Evolutionary conservation across 805 yeast genomes (phyloP), one percentile per base, ranked within the genome.

Genomic region (Candida xiaguanensis): DNA sequence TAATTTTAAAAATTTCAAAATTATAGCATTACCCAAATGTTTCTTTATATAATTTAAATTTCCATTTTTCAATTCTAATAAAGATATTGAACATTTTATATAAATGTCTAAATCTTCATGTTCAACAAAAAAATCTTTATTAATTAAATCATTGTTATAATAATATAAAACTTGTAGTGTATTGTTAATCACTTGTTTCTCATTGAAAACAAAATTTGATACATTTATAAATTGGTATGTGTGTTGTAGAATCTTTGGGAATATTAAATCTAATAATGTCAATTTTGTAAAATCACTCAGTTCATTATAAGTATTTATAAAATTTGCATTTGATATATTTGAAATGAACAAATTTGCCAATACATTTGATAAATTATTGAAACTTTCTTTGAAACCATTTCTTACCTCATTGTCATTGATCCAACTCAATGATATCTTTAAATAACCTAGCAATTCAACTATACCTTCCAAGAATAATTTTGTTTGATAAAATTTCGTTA

Each of bases 391-490:
- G 30, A 60, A 46, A 39, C 43, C 39, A 12, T 18, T 32, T 18
- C 36, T 24, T 11, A 34, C 23, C 11, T 56, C 40, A 3, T 51
- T 55, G 12, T 47, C 30, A 17, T 50, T 40, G n/a, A 46, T 30
- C 63, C 67, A 59, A 5, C 49, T 43, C 5, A 55, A 34, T 4
- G 59, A 47, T 8, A 63, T 39, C 32, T 52, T 55, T 9, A 67
- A 41, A 31, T 65, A 59, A 1, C 67, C 70, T 14, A 66, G 42
- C 7, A 66, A 45, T 37, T 67, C 73, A 43, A 65, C 61, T 1
- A 59, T 45, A 2, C 72, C 67, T 35, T 67, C 73, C 3, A 68
- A 41, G 59, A 68, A 68, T 9, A 53, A 63, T 34, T 52, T 58
- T 15, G 58, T 50, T 5, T 44, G 38, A 31, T 59, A 66, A 19